Evolutionary conservation across 257 asterid genomes (phyloP).

Genomic region (Ilex aquifolium): DNA sequence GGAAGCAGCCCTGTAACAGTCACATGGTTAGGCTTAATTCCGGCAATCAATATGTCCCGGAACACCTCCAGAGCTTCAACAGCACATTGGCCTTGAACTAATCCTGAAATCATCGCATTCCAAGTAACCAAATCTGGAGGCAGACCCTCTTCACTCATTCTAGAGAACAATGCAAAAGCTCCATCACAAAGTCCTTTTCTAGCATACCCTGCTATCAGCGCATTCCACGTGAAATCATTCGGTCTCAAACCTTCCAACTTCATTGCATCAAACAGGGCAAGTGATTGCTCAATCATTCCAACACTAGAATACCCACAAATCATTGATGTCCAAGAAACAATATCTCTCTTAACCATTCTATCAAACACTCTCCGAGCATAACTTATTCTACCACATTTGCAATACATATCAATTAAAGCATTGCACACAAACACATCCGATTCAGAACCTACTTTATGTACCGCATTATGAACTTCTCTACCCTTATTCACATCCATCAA

Average conservation of each 20-base stretch:
- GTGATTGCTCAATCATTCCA: constrained; percentile 39
- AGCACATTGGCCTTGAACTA: constrained; percentile 38
- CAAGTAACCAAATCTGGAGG: constrained; percentile 54
- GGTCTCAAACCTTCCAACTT: constrained; percentile 34
- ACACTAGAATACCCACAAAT: constrained; percentile 41
- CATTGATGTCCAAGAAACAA: constrained; percentile 58
- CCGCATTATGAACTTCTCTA: constrained; percentile 44
- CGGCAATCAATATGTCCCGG: constrained; percentile 33
- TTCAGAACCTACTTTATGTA: constrained; percentile 34
- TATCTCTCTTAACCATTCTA: constrained; percentile 48
- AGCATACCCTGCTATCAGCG: constrained; percentile 42
- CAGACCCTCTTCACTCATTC: constrained; percentile 41
- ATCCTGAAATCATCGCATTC: constrained; percentile 63
- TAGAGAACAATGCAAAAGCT: constrained; percentile 30
- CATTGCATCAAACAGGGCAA: constrained; percentile 45
- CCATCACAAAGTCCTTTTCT: constrained; percentile 45
- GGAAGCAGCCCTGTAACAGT: constrained; percentile 52
- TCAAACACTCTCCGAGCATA: constrained; percentile 45
- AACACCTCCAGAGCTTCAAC: constrained; percentile 37
- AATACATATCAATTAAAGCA: constrained; percentile 43
- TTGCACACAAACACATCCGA: constrained; percentile 35
- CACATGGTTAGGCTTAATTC: constrained; percentile 53
- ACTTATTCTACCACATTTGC: constrained; percentile 33
- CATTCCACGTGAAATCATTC: constrained; percentile 61
- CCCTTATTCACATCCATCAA: constrained; percentile 41